These are phyloP conservation scores for Hymenoscyphus albidus DNA, from an alignment of 2,329 filamentous ascomycete genomes.

Conservation along the genomic window DNA sequence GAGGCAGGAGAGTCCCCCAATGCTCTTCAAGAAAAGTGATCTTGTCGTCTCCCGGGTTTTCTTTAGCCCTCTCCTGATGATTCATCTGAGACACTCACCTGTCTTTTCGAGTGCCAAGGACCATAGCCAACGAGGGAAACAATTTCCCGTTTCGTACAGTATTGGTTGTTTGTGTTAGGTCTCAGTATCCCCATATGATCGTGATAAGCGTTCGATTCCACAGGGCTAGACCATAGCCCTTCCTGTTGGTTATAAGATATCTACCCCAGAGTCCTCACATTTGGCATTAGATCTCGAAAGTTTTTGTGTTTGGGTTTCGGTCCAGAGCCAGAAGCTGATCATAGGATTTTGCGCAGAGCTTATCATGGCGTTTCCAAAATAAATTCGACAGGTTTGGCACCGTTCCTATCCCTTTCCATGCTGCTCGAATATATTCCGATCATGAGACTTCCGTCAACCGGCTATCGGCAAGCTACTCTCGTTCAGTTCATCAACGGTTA, in stretches of 20 bases:
- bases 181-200: background rate
- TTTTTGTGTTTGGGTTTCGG: background rate
- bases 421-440: background rate
- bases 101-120: background rate
- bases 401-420: background rate
- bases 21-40: background rate
- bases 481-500: background rate
- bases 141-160: background rate
- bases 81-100: background rate
- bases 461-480: background rate
- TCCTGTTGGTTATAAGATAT: background rate
- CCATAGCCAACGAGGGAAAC: background rate
- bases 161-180: background rate
- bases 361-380: background rate
- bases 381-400: background rate
- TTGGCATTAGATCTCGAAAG: background rate
- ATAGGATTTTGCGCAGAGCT: background rate
- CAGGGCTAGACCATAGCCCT: background rate
- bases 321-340: background rate
- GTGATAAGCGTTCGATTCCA: conserved; percentile 1
- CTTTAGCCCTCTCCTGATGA: background rate
- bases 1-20: background rate
- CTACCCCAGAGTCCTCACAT: conserved; percentile 4
- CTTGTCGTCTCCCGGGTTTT: background rate
- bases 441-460: background rate